Evolutionary conservation across 2,329 filamentous ascomycete species (phyloP).

Genomic region (Apiospora pterosperma): DNA sequence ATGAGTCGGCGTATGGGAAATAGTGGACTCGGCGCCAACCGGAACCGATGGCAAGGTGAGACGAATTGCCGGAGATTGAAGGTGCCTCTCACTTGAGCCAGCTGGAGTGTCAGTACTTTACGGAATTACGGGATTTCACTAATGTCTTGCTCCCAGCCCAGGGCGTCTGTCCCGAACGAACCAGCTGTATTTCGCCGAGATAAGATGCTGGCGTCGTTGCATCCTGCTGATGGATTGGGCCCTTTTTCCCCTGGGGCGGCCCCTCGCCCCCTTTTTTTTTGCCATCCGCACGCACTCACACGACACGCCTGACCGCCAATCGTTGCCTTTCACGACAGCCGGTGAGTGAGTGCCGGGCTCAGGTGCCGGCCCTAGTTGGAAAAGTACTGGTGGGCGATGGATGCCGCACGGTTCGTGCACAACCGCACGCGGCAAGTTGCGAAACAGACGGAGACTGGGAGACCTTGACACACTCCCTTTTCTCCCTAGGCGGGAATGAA

Average conservation of each 20-base stretch:
- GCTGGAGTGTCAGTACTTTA: not conserved
- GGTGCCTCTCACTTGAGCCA: not conserved
- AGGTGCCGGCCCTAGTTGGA: not conserved
- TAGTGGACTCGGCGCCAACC: not conserved
- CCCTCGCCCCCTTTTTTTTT: not conserved
- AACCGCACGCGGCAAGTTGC: not conserved
- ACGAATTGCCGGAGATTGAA: conserved; percentile 1
- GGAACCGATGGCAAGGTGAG: not conserved
- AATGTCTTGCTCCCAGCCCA: not conserved
- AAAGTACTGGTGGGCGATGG: not conserved
- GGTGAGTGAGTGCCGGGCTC: not conserved
- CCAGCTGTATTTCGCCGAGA: not conserved
- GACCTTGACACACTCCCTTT: too few relatives aligned
- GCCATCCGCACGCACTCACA: not conserved
- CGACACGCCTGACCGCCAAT: not conserved
- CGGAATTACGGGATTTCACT: not conserved
- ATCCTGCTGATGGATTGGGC: not conserved
- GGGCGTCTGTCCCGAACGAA: not conserved
- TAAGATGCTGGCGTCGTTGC: not conserved
- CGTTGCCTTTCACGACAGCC: not conserved
- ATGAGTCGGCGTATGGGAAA: not conserved
- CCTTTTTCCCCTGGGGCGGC: not conserved
- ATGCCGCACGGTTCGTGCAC: not conserved
- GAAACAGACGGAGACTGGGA: too few relatives aligned
- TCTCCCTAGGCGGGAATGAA: not conserved